Evolutionary conservation across 2,329 filamentous ascomycete genomes (phyloP).

Genomic region (Fusarium clavum): DNA sequence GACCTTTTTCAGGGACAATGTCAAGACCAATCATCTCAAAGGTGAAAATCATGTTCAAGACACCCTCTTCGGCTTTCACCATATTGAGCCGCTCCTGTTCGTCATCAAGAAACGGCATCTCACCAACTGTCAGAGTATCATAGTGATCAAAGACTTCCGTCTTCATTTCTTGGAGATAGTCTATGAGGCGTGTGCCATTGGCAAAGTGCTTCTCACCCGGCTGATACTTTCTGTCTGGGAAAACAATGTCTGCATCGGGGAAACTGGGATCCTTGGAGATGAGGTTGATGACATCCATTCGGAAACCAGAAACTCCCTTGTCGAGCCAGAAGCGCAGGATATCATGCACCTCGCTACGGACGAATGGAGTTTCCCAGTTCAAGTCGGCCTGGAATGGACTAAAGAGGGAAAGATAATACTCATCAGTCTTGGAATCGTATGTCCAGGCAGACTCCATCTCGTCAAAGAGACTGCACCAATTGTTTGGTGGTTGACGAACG

Average conservation of each 20-base stretch:
- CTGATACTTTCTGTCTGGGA: constrained; percentile 60
- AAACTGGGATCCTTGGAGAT: constrained; percentile 72
- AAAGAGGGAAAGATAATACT: constrained; percentile 84
- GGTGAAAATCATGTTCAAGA: constrained; percentile 7
- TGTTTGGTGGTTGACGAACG: constrained; percentile 76
- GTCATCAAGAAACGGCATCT: constrained; percentile 69
- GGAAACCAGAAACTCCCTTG: constrained; percentile 77
- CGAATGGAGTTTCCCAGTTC: constrained; percentile 81
- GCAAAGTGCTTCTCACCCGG: constrained; percentile 67
- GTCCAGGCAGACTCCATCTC: constrained; percentile 70
- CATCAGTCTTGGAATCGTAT: constrained; percentile 75
- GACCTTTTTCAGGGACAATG: background rate
- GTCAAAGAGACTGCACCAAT: constrained; percentile 74
- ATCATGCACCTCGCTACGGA: constrained; percentile 76
- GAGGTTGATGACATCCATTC: constrained; percentile 79
- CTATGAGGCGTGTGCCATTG: constrained; percentile 75
- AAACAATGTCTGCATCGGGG: constrained; percentile 67
- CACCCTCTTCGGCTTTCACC: background rate
- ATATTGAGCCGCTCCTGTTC: background rate
- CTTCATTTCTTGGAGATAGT: constrained; percentile 75
- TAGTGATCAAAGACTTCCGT: constrained; percentile 66
- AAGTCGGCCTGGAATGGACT: constrained; percentile 81
- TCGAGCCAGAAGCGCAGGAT: constrained; percentile 84
- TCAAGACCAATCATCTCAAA: constrained; percentile 7
- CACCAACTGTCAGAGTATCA: constrained; percentile 75